Percentiles rank a stretch among this genome's conserved stretches.
Conservation (phyloP, 192 early-diverging fungal genomes). For the Backusella sp. region DNA sequence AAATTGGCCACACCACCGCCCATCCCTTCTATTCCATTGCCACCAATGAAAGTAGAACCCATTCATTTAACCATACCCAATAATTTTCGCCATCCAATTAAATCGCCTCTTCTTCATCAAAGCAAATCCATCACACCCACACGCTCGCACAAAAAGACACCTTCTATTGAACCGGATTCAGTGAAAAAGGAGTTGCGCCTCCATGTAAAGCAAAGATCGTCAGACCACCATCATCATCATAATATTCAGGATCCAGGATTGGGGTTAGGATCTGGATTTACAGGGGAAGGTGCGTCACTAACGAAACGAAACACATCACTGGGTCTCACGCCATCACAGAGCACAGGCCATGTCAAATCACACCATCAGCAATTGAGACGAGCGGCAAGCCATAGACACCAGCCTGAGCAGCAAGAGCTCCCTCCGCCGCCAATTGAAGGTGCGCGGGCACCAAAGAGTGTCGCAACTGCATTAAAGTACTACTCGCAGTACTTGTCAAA, state of each 20-base stretch:
- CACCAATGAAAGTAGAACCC: conserved; percentile 25
- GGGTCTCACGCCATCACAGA: conserved; percentile 6
- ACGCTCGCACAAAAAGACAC: conserved; percentile 3
- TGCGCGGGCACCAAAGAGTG: neutral
- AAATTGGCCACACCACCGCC: conserved; percentile 33
- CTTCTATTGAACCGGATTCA: conserved; percentile 3
- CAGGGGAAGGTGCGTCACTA: neutral
- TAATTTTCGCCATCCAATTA: neutral
- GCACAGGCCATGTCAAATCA: conserved; percentile 3
- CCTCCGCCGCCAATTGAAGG: neutral
- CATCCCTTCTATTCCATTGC: conserved; percentile 13
- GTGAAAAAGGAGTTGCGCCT: neutral
- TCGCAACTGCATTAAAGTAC: conserved; percentile 50
- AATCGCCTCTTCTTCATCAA: neutral
- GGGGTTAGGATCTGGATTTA: conserved; percentile 13
- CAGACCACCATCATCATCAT: neutral
- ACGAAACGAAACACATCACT: conserved; percentile 3
- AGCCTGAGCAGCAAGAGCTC: neutral
- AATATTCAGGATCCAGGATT: neutral
- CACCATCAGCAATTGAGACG: neutral
- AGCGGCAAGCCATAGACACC: neutral
- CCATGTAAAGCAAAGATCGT: neutral
- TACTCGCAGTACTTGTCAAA: conserved; percentile 71
- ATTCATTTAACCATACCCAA: conserved; percentile 18
- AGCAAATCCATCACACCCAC: neutral